Evolutionary conservation across 306 rosid species (phyloP).

Genomic region (Begonia loranthoides): DNA sequence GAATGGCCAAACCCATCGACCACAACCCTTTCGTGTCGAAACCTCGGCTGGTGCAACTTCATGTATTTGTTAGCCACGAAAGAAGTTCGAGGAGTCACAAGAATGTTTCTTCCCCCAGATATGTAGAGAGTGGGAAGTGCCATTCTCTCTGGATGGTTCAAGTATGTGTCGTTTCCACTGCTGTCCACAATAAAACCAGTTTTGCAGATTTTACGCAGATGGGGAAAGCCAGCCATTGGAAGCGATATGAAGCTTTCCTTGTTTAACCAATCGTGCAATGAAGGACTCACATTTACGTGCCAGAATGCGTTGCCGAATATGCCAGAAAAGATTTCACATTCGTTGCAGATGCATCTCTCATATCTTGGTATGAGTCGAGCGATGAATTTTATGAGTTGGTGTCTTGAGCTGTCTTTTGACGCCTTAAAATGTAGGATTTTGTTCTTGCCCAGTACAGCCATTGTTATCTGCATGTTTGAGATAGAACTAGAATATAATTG

Average conservation of each 20-base stretch:
- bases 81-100: slow-evolving; percentile 18
- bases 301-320: slow-evolving; percentile 22
- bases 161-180: slow-evolving; percentile 13
- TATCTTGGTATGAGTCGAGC: slow-evolving; percentile 14
- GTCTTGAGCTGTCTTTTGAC: slow-evolving; percentile 12
- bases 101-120: slow-evolving; percentile 16
- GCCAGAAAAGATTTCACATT: slow-evolving; percentile 22
- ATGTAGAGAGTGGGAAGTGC: slow-evolving; percentile 17
- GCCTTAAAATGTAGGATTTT: slow-evolving; percentile 14
- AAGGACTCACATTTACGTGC: slow-evolving; percentile 17
- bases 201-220: slow-evolving; percentile 19
- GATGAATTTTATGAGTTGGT: slow-evolving; percentile 14
- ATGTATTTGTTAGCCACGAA: slow-evolving; percentile 24
- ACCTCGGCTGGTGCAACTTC: slow-evolving; percentile 24
- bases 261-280: slow-evolving; percentile 19
- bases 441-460: slow-evolving; percentile 20
- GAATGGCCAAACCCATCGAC: slow-evolving; percentile 27
- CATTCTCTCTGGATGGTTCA: slow-evolving; percentile 25
- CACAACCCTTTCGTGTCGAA: slow-evolving; percentile 18
- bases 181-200: slow-evolving; percentile 15
- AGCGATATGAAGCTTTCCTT: slow-evolving; percentile 14
- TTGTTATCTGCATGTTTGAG: slow-evolving; percentile 15
- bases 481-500: too few relatives aligned
- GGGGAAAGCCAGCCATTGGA: slow-evolving; percentile 24
- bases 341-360: slow-evolving; percentile 22